Base-by-base conservation (phyloP, 768 basidiomycete genomes). In the Chiua virens region DNA sequence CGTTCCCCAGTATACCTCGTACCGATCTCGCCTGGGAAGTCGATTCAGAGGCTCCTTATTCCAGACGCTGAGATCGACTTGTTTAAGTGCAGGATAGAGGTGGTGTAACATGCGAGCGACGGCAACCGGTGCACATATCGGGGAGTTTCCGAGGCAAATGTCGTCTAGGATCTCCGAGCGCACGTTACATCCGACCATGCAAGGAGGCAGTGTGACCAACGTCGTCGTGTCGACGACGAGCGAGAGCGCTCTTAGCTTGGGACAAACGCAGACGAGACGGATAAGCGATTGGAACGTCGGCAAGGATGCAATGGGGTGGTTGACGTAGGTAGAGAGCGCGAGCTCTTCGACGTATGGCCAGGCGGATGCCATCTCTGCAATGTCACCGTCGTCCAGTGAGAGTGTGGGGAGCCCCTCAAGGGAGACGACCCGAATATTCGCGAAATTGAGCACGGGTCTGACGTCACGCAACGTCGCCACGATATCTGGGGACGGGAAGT, bases 311-410 rank as follows among this genome's bases (percentile, higher is more conserved):
- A 22, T 3, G 5, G 52, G 49, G 34, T 55, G 52, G 13, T 55
- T 28, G 36, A 53, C 54, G 25, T 39, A 65, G 6, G 60, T 57
- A 9, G 57, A 43, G 22, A 68, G 54, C 2, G 42, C 35, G 21
- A 65, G 64, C 3, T 50, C 47, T 42, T 65, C 52, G 0, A 68
- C 28, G 7, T 44, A 13, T n/a, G 66, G 60, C 64, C 66, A 65
- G 0, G 54, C 52, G 4, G 45, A 50, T 2, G 54, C 57, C 0
- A 68, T 35, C 42, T 53, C 48, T 11, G 47, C 28, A 1, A 65
- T 53, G 28, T 49, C 50, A 1, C 52, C 41, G 40, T 65, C 61
- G 36, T 52, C 52, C 11, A 65, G n/a, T 8, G 48, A 40, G 21
- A 60, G 46, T 1, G 50, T 27, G 13, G 52, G 45, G 14, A 63